phyloP scores from a whole-genome alignment of 1,284 basidiomycete species.

The Boletus albobrunnescens region DNA sequence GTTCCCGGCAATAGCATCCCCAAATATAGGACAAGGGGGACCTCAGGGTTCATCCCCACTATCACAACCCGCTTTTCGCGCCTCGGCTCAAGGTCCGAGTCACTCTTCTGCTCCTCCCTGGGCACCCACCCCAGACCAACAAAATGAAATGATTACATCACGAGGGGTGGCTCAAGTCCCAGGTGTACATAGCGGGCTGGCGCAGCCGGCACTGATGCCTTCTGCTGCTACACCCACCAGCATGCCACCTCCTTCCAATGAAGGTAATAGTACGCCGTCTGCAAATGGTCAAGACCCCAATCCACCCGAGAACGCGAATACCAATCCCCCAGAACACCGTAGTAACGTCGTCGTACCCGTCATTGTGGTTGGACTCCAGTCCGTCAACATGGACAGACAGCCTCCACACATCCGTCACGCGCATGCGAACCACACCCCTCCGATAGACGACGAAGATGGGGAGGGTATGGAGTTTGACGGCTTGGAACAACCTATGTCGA shows the following conservation, averaged over 20 bases:
- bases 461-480: slow-evolving; percentile 27
- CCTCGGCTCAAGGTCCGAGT: slow-evolving; percentile 20
- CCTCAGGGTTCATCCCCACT: slow-evolving; percentile 17
- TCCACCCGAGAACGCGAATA: slow-evolving; percentile 9
- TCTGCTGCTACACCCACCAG: slow-evolving; percentile 11
- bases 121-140: slow-evolving; percentile 17
- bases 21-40: slow-evolving; percentile 18
- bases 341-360: slow-evolving; percentile 64
- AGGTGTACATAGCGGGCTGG: slow-evolving; percentile 17
- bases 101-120: slow-evolving; percentile 16
- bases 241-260: slow-evolving; percentile 9
- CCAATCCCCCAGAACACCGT: slow-evolving; percentile 18
- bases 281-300: slow-evolving; percentile 14
- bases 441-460: slow-evolving; percentile 25
- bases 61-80: slow-evolving; percentile 17
- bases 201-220: slow-evolving; percentile 8
- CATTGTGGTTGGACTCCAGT: slow-evolving; percentile 76
- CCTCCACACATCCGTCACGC: slow-evolving; percentile 20
- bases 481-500: slow-evolving; percentile 24
- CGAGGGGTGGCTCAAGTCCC: slow-evolving; percentile 13
- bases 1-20: slow-evolving; percentile 60
- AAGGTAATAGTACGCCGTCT: slow-evolving; percentile 1
- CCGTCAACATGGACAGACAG: slow-evolving; percentile 50
- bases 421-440: slow-evolving; percentile 9
- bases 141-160: slow-evolving; percentile 23